Base-by-base conservation (phyloP, 805 yeast genomes). In the Ogataea pini region DNA sequence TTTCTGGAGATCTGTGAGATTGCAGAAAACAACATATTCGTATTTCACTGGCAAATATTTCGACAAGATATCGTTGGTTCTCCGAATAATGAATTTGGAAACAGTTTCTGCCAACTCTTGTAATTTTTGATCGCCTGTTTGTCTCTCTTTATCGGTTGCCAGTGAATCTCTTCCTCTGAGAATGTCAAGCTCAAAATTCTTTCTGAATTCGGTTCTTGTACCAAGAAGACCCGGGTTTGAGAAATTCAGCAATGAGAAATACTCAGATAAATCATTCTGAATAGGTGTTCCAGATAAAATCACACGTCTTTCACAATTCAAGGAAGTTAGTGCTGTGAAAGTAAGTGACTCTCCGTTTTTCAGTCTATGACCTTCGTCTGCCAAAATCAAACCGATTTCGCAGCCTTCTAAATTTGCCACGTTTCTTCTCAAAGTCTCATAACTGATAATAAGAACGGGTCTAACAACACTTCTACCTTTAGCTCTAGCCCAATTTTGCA, bases 261-360 rank as follows among this genome's bases (percentile, higher is more conserved):
- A 92, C 68, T 92, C 99, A 0, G 96, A 85, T 29, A 92, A 72
- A 70, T 92, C 98, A 60, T 92, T 92, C 66, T 92, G 99, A 54
- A 92, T 91, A 0, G 99, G 99, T 0, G 99, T 92, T 32, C 99
- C 99, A 1, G 97, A 89, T 18, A 92, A 70, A 55, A 92, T 92
- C 7, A 92, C 97, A 49, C 99, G 76, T 60, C 99, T 75, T 42
- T 85, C 82, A 63, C 96, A 92, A 44, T 85, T 81, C 47, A 94
- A 75, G n/a, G 89, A 78, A 59, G 89, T 83, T 34, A 92, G 74
- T 0, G 97, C 89, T 0, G 89, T 88, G 58, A 90, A 92, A 0
- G 99, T 94, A 46, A 85, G 77, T 1, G 97, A 89, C 31, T 92
- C 98, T 14, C 96, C 96, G 64, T 92, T 86, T 58, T 86, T 86